Evolutionary conservation across 805 yeast species (phyloP), one percentile per base, ranked within the genome.

Genomic region (Saturnispora halmiae): DNA sequence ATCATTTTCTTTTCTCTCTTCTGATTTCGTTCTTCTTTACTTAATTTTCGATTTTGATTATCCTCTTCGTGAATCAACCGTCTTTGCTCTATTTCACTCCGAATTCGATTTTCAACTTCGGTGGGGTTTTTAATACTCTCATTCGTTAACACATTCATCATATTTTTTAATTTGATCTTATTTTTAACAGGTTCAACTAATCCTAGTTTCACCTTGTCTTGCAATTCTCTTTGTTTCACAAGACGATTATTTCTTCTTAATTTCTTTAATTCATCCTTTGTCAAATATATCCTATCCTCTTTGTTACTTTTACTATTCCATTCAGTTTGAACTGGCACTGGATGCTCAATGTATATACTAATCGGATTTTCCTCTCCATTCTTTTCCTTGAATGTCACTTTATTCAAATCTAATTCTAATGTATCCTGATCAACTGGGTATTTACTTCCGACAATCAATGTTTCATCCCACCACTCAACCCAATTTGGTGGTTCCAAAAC

Each of bases 71-170:
- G 99, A 30, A 62, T 58, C 11, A 60, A 47, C 26, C 62, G 64
- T 24, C 98, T 66, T 33, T 73, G 72, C 30, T 70, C 77, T 4
- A 86, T 81, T 46, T 88, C 92, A 19, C 64, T 58, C 33, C 73
- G 66, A 0, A 92, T 96, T 38, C 69, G 60, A 58, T 68, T 66
- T 53, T 90, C 98, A 49, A 87, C 79, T 3, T 75, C 75, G 0
- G 97, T 90, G 1, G 98, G 97, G 55, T 92, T 95, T 44, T 73
- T 68, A 36, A 88, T 81, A 6, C 92, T 85, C 43, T 84, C 94
- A 50, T 83, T 77, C 2, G 96, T 84, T 36, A 82, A 64, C 0
- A 86, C 95, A 51, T 72, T 81, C 87, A 86, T 84, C 59, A 92
- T 69, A 55, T 90, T 92, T 32, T 81, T 75, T 33, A 86, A 65